phyloP scores from a whole-genome alignment of 179 eudicot genomes.

The Beta macrorhiza region DNA sequence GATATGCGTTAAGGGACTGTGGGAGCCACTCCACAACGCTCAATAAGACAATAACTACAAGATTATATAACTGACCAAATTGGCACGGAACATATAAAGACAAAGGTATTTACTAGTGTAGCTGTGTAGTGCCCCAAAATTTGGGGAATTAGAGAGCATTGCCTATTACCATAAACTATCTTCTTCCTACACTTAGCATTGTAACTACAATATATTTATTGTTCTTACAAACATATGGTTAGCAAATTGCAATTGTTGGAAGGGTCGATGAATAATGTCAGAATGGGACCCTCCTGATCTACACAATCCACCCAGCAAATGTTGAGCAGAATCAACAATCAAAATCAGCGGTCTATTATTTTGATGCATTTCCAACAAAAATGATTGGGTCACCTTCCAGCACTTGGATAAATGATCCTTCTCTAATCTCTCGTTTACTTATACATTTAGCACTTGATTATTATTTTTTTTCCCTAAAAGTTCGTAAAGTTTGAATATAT shows the following conservation, averaged over 20 bases:
- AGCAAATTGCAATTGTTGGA: too few species aligned
- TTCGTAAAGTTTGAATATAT: too few species aligned
- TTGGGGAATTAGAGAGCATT: not conserved
- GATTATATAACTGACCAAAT: not conserved
- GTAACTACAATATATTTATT: too few species aligned
- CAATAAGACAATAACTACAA: not conserved
- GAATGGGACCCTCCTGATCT: not conserved
- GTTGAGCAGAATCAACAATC: too few species aligned
- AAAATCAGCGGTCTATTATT: too few species aligned
- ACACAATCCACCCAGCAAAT: too few species aligned
- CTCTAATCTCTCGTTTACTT: too few species aligned
- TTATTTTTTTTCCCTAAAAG: too few species aligned
- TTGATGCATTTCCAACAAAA: not conserved
- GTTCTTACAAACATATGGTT: not conserved
- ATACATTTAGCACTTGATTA: too few species aligned
- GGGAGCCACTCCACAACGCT: not conserved
- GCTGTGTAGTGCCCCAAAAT: not conserved
- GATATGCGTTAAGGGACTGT: not conserved
- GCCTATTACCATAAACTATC: too few species aligned
- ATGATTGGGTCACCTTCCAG: constrained; percentile 5
- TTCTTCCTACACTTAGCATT: too few species aligned
- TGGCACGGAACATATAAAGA: not conserved
- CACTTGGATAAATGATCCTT: not conserved
- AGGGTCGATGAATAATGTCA: too few species aligned
- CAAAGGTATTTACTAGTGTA: not conserved